Conservation (phyloP, 768 basidiomycete species). For the Mycena sanguinolenta region DNA sequence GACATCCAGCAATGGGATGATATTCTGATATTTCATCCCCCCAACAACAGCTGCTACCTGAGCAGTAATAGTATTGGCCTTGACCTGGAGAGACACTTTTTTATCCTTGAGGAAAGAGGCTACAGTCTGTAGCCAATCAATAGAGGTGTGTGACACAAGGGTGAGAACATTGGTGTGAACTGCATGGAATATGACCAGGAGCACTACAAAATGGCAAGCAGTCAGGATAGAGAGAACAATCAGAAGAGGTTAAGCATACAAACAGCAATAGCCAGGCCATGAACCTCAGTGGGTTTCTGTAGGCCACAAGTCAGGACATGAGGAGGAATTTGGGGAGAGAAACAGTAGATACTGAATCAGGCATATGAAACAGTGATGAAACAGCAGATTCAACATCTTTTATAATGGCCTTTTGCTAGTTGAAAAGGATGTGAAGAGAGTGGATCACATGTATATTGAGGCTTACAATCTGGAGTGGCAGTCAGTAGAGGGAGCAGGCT, state of each 20-base stretch:
- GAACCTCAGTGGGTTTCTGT: not conserved
- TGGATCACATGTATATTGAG: not conserved
- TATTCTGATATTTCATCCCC: not conserved
- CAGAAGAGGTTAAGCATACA: not conserved
- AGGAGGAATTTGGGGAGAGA: not conserved
- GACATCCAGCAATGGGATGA: not conserved
- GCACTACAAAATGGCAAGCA: not conserved
- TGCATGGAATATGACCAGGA: not conserved
- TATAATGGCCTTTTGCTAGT: not conserved
- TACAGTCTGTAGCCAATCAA: not conserved
- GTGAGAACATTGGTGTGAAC: constrained; percentile 2
- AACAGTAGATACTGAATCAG: not conserved
- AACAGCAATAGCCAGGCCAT: not conserved
- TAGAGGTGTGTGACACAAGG: not conserved
- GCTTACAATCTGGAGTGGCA: not conserved
- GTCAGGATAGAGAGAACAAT: not conserved
- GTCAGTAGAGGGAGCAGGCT: too few relatives aligned
- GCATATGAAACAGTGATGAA: not conserved
- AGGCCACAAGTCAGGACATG: not conserved
- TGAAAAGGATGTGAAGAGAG: not conserved
- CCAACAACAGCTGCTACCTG: too few relatives aligned
- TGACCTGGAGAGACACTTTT: too few relatives aligned
- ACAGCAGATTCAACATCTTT: too few relatives aligned
- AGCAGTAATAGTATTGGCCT: too few relatives aligned
- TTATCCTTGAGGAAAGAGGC: not conserved